Evolutionary conservation across 768 basidiomycete genomes (phyloP), one percentile per base, ranked within the genome.

Genomic region (Podaxis sp.): DNA sequence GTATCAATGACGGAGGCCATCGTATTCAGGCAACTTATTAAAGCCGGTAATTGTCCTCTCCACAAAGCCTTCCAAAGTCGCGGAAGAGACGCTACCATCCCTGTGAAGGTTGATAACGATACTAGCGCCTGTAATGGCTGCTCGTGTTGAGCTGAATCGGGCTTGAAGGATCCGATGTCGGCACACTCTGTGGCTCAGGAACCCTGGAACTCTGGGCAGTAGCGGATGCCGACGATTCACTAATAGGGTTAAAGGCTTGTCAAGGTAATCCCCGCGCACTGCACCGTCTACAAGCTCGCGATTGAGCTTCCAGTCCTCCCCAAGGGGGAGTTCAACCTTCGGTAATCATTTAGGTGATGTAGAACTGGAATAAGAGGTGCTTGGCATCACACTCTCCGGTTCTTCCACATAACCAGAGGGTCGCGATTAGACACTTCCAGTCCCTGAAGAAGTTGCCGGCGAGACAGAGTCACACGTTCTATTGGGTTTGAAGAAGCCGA

Each of bases 41-140:
- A 72, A 73, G 55, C 71, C 67, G 23, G 65, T 67, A 52, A 78
- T 75, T 50, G 80, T 61, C 25, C 73, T 71, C 14, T 80, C 74
- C 3, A 80, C 68, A 25, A 80, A 62, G 10, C 77, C 80, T 62
- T 77, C 75, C 55, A 82, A 58, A 11, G 77, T 81, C 5, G 76
- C 80, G 9, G 76, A 72, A 16, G 64, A 64, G 3, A 82, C 74
- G 3, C 65, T 59, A 5, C 75, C 77, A 52, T 64, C 59, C 2
- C 57, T 55, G 6, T 62, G 64, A 14, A 71, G 47, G 55, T 74
- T 63, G 42, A 21, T 21, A 21, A 21, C 21, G 21, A 21, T 21
- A 21, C 21, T 21, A 21, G 21, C 21, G 21, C 21, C 21, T 21
- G 21, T 21, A 21, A 21, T 21, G 21, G 21, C 21, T 21, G 21